Conservation (phyloP, 345 rosid species). For the Citrus australasica region DNA sequence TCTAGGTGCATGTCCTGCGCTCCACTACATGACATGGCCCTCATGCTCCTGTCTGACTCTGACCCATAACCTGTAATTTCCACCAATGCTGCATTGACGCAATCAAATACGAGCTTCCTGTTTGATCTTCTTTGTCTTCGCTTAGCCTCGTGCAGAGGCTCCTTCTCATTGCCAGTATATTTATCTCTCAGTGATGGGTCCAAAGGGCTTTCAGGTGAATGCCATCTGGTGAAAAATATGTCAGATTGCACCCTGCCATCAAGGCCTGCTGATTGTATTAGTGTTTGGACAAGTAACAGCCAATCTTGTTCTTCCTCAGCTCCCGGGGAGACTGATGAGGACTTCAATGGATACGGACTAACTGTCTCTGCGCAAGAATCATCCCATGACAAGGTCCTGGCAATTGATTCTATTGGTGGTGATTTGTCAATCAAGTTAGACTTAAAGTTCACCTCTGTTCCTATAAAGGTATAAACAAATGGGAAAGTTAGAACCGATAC, state of each 20-base stretch:
- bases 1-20: conserved; percentile 10
- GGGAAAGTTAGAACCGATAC: background rate
- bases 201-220: conserved; percentile 71
- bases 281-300: conserved; percentile 48
- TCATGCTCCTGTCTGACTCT: conserved; percentile 26
- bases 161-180: conserved; percentile 44
- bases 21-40: conserved; percentile 20
- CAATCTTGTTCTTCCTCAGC: conserved; percentile 57
- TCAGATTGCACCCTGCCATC: conserved; percentile 33
- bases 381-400: conserved; percentile 59
- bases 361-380: conserved; percentile 39
- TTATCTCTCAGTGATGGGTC: conserved; percentile 69
- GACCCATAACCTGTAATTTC: conserved; percentile 40
- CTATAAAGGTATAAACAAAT: conserved; percentile 19
- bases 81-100: conserved; percentile 56
- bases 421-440: conserved; percentile 79
- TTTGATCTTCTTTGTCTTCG: conserved; percentile 61
- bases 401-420: conserved; percentile 65
- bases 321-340: conserved; percentile 24
- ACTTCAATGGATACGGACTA: conserved; percentile 34
- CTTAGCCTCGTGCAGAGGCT: conserved; percentile 61
- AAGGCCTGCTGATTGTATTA: conserved; percentile 55
- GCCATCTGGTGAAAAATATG: conserved; percentile 48
- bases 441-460: conserved; percentile 41
- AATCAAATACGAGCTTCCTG: conserved; percentile 68